Evolutionary conservation across 352 stramenopile genomes (phyloP).

Genomic region (Aphanomyces cochlioides): DNA sequence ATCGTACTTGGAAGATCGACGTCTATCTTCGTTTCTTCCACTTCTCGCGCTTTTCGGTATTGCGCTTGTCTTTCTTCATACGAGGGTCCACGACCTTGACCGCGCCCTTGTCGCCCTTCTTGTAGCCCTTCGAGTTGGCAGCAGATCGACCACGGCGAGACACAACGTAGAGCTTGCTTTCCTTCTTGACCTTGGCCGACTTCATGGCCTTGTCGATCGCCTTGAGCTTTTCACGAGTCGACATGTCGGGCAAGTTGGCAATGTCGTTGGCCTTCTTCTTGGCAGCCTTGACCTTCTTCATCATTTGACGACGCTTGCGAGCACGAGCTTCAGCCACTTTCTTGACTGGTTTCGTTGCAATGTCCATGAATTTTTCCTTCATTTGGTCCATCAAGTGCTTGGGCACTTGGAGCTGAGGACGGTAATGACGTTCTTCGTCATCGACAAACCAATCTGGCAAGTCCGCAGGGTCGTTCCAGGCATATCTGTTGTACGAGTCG

Average conservation of each 20-base stretch:
- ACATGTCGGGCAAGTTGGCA: conserved; percentile 95
- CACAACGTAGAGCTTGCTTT: conserved; percentile 97
- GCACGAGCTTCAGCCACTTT: conserved; percentile 98
- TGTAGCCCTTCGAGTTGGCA: conserved; percentile 55
- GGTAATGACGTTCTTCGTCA: conserved; percentile 96
- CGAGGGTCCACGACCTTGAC: conserved; percentile 97
- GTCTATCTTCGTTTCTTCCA: conserved; percentile 54
- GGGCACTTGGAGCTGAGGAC: conserved; percentile 95
- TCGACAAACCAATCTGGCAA: conserved; percentile 98
- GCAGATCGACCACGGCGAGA: conserved; percentile 59
- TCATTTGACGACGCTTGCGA: conserved; percentile 91
- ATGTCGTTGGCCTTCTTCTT: conserved; percentile 98
- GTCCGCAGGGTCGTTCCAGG: conserved; percentile 96
- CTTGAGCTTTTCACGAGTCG: conserved; percentile 97
- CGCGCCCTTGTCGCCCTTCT: conserved; percentile 79
- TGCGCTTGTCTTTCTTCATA: conserved; percentile 97
- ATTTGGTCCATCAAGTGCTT: conserved; percentile 97
- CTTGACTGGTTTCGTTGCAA: conserved; percentile 97
- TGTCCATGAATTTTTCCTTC: conserved; percentile 94
- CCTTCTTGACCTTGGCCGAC: conserved; percentile 80
- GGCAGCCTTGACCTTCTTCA: conserved; percentile 94
- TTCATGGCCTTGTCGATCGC: conserved; percentile 97
- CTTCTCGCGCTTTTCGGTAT: conserved; percentile 75
- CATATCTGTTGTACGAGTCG: conserved; percentile 98
- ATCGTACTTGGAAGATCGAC: too few relatives aligned